Percentiles rank a stretch among this genome's conserved stretches.
These are phyloP conservation scores for Trichosporon asahii DNA, from an alignment of 1,284 basidiomycete species.

Conservation along the genomic window DNA sequence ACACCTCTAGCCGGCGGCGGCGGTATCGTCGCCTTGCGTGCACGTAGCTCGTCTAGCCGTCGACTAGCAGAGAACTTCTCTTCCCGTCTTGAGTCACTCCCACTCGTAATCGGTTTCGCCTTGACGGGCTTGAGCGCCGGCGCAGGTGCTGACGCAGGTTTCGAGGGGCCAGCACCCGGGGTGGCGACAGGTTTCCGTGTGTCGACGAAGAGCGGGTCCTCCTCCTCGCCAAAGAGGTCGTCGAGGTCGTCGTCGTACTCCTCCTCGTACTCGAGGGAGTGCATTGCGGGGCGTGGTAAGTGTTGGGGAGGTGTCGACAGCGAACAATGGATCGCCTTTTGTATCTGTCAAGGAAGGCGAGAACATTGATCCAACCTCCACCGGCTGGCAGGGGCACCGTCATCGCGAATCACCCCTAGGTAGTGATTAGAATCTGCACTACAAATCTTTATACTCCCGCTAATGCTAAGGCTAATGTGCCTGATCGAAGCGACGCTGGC, in stretches of 20 bases:
- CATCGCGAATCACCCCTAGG: background rate
- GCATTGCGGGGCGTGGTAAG: constrained; percentile 14
- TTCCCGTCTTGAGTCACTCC: too few species aligned
- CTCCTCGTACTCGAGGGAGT: constrained; percentile 35
- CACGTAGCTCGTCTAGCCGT: constrained; percentile 13
- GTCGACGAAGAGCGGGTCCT: constrained; percentile 15
- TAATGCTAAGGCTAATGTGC: background rate
- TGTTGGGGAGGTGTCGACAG: background rate
- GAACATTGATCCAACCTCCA: background rate
- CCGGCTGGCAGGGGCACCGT: background rate
- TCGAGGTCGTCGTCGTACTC: constrained; percentile 32
- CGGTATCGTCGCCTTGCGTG: background rate
- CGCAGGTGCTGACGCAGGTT: too few species aligned
- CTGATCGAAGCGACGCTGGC: background rate
- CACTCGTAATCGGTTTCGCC: background rate
- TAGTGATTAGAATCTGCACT: background rate
- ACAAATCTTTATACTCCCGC: background rate
- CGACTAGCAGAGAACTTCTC: constrained; percentile 10
- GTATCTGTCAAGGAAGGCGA: background rate
- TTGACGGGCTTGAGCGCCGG: background rate
- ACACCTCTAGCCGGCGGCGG: constrained; percentile 7
- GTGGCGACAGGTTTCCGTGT: constrained; percentile 12
- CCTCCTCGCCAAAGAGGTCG: constrained; percentile 37
- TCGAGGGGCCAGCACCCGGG: background rate
- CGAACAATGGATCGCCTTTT: background rate